These are phyloP conservation scores for Starmera stellimalicola DNA, from an alignment of 1,139 yeast species.

Conservation along the genomic window DNA sequence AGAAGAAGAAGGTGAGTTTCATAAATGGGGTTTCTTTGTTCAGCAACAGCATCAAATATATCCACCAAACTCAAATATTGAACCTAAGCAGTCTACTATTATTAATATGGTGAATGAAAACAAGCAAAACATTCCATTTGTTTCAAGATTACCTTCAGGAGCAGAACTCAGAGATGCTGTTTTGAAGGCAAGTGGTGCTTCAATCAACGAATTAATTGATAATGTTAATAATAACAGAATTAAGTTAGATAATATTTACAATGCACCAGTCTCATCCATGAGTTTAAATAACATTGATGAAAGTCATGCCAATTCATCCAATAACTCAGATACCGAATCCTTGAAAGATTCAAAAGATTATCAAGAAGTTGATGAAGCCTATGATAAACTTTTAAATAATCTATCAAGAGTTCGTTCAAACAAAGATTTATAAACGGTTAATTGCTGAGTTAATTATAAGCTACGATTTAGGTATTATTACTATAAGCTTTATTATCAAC, in stretches of 20 bases:
- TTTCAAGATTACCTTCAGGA: constrained; percentile 54
- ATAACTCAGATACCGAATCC: constrained; percentile 1
- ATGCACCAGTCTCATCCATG: constrained; percentile 7
- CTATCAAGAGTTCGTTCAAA: constrained; percentile 52
- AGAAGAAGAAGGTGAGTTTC: constrained; percentile 87
- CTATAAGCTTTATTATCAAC: too few species aligned
- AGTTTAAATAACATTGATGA: constrained; percentile 3
- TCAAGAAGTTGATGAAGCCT: constrained; percentile 48
- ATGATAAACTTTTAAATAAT: constrained; percentile 60
- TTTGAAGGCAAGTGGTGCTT: constrained; percentile 68
- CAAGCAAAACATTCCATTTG: constrained; percentile 9
- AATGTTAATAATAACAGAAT: constrained; percentile 47
- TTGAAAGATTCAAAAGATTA: neutral
- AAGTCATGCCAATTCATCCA: neutral
- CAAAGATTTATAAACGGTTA: constrained; percentile 9
- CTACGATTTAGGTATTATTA: too few species aligned
- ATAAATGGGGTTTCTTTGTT: constrained; percentile 70
- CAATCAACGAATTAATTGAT: constrained; percentile 60
- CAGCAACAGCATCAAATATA: constrained; percentile 44
- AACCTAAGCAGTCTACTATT: constrained; percentile 3
- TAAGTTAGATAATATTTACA: constrained; percentile 47
- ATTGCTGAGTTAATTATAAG: too few species aligned
- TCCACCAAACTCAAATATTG: constrained; percentile 18
- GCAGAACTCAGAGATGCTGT: constrained; percentile 69
- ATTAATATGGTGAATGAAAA: constrained; percentile 2